Evolutionary conservation across 1,139 yeast genomes (phyloP).

Genomic region (Wickerhamomyces sp.): DNA sequence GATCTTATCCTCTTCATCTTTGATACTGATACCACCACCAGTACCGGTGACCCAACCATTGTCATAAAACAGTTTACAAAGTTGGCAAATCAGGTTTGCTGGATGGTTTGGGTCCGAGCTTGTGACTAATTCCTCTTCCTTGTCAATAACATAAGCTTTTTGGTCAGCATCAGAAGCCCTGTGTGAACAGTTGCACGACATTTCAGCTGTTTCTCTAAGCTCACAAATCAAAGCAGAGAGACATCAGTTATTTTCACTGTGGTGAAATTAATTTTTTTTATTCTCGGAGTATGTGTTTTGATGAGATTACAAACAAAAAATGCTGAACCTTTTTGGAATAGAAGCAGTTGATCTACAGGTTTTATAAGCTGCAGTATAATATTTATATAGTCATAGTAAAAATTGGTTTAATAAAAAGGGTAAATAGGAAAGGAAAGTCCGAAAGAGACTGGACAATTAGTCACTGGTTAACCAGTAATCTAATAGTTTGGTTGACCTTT

Average conservation of each 20-base stretch:
- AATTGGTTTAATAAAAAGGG: too few relatives aligned
- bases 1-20: slow-evolving; percentile 50
- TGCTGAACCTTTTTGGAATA: too few relatives aligned
- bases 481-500: slow-evolving; percentile 13
- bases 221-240: not conserved
- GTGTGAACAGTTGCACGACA: slow-evolving; percentile 3
- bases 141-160: too few relatives aligned
- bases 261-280: not conserved
- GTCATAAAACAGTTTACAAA: slow-evolving; percentile 71
- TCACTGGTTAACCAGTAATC: too few relatives aligned
- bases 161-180: too few relatives aligned
- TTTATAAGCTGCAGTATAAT: too few relatives aligned
- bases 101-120: slow-evolving; percentile 67
- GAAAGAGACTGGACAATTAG: too few relatives aligned
- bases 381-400: too few relatives aligned
- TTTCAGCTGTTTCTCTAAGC: too few relatives aligned
- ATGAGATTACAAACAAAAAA: not conserved
- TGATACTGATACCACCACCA: slow-evolving; percentile 89
- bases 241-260: not conserved
- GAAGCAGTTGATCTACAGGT: too few relatives aligned
- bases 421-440: too few relatives aligned
- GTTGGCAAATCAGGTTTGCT: slow-evolving; percentile 78
- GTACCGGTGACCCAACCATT: slow-evolving; percentile 95
- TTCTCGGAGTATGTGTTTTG: too few relatives aligned
- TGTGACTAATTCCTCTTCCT: slow-evolving; percentile 30